Percentiles rank a stretch among this genome's conserved stretches.
Conservation (phyloP, 805 yeast genomes). For the Lachancea thermotolerans region DNA sequence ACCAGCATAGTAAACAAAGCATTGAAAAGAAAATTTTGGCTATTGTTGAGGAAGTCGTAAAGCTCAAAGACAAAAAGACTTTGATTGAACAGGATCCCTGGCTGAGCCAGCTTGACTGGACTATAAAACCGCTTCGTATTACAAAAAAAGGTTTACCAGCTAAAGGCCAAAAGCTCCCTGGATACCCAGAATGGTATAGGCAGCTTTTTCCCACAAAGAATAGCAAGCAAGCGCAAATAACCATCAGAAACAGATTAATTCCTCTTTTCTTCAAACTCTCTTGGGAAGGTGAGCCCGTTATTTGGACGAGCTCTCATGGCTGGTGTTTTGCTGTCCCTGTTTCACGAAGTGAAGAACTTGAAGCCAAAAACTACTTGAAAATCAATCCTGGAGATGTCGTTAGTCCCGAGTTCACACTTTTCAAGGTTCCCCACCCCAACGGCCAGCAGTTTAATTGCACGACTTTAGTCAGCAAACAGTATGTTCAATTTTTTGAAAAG, state of each 20-base stretch:
- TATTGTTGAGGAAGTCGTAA: conserved; percentile 55
- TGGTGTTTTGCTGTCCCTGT: conserved; percentile 75
- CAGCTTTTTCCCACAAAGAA: conserved; percentile 39
- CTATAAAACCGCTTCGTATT: conserved; percentile 47
- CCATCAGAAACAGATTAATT: conserved; percentile 67
- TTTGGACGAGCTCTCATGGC: conserved; percentile 74
- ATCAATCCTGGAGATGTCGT: conserved; percentile 17
- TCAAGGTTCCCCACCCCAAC: conserved; percentile 83
- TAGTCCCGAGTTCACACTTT: conserved; percentile 30
- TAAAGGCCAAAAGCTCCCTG: conserved; percentile 76
- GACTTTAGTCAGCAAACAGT: conserved; percentile 69
- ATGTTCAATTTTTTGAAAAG: conserved; percentile 62
- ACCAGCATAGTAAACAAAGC: conserved; percentile 47
- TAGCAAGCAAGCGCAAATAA: conserved; percentile 44
- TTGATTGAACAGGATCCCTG: conserved; percentile 67
- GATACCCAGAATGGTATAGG: conserved; percentile 91
- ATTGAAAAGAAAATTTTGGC: conserved; percentile 53
- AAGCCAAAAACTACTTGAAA: conserved; percentile 32
- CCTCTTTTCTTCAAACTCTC: conserved; percentile 68
- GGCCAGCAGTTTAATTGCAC: conserved; percentile 73
- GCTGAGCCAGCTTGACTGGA: conserved; percentile 89
- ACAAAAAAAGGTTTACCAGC: conserved; percentile 64
- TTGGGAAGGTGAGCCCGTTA: conserved; percentile 80
- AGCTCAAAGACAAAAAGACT: conserved; percentile 37
- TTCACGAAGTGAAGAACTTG: conserved; percentile 26